Evolutionary conservation across 164 flowering plant species (phyloP).

Genomic region (Chimonanthus praecox): DNA sequence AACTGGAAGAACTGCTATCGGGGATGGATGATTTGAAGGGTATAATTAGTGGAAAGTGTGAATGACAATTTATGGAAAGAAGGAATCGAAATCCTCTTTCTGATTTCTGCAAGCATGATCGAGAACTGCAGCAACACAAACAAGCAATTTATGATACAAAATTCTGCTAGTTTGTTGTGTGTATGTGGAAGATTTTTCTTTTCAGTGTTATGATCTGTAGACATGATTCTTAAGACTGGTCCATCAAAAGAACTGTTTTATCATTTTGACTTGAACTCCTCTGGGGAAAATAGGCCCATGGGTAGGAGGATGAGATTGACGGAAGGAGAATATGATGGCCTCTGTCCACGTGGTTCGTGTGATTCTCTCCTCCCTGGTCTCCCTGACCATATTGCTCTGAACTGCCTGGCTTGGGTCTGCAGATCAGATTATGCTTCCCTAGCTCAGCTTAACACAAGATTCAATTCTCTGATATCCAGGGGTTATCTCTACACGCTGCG

Average conservation of each 20-base stretch:
- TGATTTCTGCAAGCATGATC: conserved; percentile 6
- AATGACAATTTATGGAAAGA: not conserved
- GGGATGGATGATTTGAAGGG: not conserved
- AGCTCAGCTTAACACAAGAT: conserved; percentile 28
- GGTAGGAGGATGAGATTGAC: not conserved
- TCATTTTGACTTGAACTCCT: not conserved
- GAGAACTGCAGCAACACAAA: conserved; percentile 5
- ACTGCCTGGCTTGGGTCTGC: conserved; percentile 23
- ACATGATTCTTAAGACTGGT: conserved; percentile 8
- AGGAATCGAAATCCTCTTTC: not conserved
- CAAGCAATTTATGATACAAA: not conserved
- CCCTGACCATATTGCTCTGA: conserved; percentile 25
- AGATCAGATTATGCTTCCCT: conserved; percentile 32
- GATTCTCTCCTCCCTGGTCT: conserved; percentile 34
- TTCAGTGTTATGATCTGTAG: not conserved
- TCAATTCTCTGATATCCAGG: conserved; percentile 15
- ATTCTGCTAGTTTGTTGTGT: not conserved
- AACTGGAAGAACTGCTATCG: not conserved
- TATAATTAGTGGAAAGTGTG: not conserved
- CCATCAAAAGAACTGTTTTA: conserved; percentile 10
- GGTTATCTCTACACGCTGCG: conserved; percentile 22
- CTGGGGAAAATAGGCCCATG: not conserved
- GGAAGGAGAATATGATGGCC: conserved; percentile 8
- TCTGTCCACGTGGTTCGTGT: conserved; percentile 1
- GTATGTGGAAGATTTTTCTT: not conserved